These are phyloP conservation scores for Cyberlindnera mrakii DNA, from an alignment of 805 yeast genomes.

Conservation along the genomic window DNA sequence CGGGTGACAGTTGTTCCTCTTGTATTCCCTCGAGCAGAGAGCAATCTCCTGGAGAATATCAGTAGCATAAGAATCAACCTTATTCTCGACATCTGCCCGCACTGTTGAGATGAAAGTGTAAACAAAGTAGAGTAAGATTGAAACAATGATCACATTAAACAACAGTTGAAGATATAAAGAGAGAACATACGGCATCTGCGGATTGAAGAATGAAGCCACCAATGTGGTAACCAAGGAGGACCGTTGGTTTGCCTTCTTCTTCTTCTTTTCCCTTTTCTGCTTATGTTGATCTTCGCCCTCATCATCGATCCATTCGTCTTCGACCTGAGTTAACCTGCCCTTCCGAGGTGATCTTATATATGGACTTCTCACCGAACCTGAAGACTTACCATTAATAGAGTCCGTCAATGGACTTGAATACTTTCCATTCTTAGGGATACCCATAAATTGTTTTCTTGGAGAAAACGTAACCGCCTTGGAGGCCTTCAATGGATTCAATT, in stretches of 20 bases:
- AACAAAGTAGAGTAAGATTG: conserved; percentile 45
- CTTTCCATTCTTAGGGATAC: conserved; percentile 5
- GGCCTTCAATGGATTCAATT: conserved; percentile 28
- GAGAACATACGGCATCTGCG: conserved; percentile 48
- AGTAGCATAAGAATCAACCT: conserved; percentile 55
- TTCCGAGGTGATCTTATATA: conserved; percentile 15
- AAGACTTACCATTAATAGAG: conserved; percentile 15
- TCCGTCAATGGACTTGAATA: conserved; percentile 22
- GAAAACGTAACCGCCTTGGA: conserved; percentile 29
- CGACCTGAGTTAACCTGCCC: not conserved
- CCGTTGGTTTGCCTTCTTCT: not conserved
- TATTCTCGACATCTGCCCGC: conserved; percentile 62
- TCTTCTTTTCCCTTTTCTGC: conserved; percentile 1
- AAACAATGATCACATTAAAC: conserved; percentile 48
- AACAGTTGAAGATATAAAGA: conserved; percentile 59
- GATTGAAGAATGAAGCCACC: conserved; percentile 29
- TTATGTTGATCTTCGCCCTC: conserved; percentile 9
- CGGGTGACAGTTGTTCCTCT: conserved; percentile 65
- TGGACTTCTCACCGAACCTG: conserved; percentile 14
- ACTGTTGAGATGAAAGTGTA: conserved; percentile 49
- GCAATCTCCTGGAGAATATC: conserved; percentile 61
- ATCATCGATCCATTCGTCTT: conserved; percentile 19
- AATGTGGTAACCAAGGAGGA: conserved; percentile 1
- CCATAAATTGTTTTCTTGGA: conserved; percentile 26
- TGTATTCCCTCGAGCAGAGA: conserved; percentile 62